Evolutionary conservation across 108 stramenopile species (phyloP).

Genomic region (Nannochloropsis salina): DNA sequence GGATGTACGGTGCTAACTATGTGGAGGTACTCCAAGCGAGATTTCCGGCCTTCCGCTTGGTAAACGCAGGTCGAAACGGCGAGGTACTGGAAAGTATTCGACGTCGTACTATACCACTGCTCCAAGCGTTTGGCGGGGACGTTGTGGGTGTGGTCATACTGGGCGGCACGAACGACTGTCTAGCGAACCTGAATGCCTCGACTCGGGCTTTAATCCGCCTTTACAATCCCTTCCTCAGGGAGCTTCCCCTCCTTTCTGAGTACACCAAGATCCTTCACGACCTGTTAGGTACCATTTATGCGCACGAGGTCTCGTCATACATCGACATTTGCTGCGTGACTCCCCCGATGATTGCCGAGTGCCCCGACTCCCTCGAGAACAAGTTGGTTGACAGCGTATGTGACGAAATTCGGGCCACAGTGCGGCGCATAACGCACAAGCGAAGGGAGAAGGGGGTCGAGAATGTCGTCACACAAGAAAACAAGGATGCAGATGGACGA

Average conservation of each 20-base stretch:
- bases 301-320: background rate
- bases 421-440: background rate
- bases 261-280: constrained; percentile 14
- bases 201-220: background rate
- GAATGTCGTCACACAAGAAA: no score
- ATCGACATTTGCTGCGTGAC: constrained; percentile 16
- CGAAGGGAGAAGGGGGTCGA: background rate
- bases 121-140: background rate
- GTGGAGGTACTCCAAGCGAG: background rate
- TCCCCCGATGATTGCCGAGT: background rate
- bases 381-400: background rate
- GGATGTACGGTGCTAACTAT: background rate
- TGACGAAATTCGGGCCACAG: background rate
- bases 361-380: background rate
- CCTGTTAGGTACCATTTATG: background rate
- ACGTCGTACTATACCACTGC: background rate
- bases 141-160: background rate
- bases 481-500: no score
- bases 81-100: constrained; percentile 17
- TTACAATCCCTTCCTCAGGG: background rate
- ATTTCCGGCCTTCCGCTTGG: background rate
- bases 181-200: background rate
- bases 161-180: constrained; percentile 5
- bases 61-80: background rate
- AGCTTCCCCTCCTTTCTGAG: constrained; percentile 7